Evolutionary conservation across 2,329 filamentous ascomycete species (phyloP), one percentile per base, ranked within the genome.

Genomic region (Neonectria punicea): DNA sequence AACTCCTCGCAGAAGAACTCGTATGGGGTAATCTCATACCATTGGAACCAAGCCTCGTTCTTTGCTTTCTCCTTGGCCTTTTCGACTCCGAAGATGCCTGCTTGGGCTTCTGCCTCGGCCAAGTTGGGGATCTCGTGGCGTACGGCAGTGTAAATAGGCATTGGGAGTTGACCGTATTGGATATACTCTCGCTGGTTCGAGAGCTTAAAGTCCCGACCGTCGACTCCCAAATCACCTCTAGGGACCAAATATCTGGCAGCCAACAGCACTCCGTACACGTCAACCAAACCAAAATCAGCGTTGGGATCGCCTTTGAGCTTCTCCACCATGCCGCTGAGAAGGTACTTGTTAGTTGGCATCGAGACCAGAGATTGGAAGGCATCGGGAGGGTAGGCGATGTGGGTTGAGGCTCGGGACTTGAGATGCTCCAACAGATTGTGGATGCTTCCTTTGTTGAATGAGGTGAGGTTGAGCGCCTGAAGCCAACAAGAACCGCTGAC

Each of bases 401-500:
- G 96, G 2, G 96, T 87, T 1, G 91, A 91, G 4, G 98, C 86
- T 28, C 96, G 88, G 54, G 90, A 87, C 78, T 97, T 98, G 58
- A 99, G 82, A 75, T 99, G 96, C 10, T 94, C 88, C 43, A 98
- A 87, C 20, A 97, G 84, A 41, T 84, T 87, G 22, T 85, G 82
- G 70, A 97, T 87, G 67, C 87, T 89, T 59, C 90, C 88, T 16
- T 86, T 84, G 0, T 91, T 86, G 61, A 98, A 86, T 1, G 93
- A 93, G 5, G 79, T 78, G 75, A 96, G 90, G 76, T 93, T 97
- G 4, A 99, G 84, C 0, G 92, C 86, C 77, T 98, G 95, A 6
- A 98, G 85, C 96, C 96, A 99, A 78, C 96, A 98, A 68, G 93
- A 97, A 0, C 96, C 96, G 76, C 94, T 98, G 53, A 99, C 96